Percentiles rank a stretch among this genome's conserved stretches.
Evolutionary conservation across 2,329 filamentous ascomycete species (phyloP).

Genomic region (Fusarium denticulatum): DNA sequence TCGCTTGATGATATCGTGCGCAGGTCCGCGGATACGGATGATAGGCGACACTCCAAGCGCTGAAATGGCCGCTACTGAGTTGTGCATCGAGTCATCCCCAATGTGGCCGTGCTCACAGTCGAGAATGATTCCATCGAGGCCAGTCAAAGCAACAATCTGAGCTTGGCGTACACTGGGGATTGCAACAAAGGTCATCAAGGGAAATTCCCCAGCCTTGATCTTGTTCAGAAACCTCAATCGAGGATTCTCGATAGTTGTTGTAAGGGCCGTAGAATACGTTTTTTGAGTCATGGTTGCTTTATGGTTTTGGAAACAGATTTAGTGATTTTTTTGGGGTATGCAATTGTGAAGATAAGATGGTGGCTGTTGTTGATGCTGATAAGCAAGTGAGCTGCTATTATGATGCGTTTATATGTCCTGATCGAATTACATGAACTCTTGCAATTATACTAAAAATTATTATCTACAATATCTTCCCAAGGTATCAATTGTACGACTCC

Average conservation of each 20-base stretch:
- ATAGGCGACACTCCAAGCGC: constrained; percentile 7
- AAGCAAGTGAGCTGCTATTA: neutral
- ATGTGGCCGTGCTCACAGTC: constrained; percentile 48
- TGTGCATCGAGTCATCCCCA: constrained; percentile 17
- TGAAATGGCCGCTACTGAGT: constrained; percentile 11
- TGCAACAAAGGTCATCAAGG: constrained; percentile 60
- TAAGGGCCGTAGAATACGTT: constrained; percentile 14
- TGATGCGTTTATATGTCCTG: neutral
- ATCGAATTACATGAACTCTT: neutral
- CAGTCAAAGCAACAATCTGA: constrained; percentile 60
- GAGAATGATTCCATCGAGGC: constrained; percentile 59
- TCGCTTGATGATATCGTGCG: constrained; percentile 52
- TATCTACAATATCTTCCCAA: neutral
- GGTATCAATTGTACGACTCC: neutral
- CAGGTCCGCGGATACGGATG: constrained; percentile 34
- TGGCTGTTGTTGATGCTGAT: neutral
- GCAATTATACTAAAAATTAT: neutral
- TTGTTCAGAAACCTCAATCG: constrained; percentile 56
- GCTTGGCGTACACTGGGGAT: constrained; percentile 58
- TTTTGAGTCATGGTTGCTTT: constrained; percentile 12
- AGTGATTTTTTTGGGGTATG: neutral
- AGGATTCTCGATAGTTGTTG: constrained; percentile 51
- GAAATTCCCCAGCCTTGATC: constrained; percentile 51
- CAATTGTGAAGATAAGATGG: neutral
- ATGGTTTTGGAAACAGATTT: neutral